Base-by-base conservation (phyloP, 1,139 yeast species). In the Suhomyces bokatorum region DNA sequence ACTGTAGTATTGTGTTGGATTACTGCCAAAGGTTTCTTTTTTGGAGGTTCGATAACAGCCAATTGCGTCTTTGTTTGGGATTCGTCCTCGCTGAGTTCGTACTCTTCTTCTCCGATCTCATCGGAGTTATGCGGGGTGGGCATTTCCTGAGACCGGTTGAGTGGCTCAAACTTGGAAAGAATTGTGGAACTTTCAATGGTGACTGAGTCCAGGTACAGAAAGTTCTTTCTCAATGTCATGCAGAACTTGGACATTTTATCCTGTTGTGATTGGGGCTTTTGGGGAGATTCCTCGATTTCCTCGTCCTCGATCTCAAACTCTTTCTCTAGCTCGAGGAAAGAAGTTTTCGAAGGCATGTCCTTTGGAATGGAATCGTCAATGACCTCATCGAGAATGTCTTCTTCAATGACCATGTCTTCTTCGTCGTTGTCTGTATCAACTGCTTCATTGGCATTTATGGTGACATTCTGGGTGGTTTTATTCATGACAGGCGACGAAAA, bases 221-320 rank as follows among this genome's bases (percentile, higher is more conserved):
- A 69, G 34, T 52, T 58, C 13, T 64, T 59, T 43, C 71, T 55
- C 44, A 69, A 59, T 8, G 60, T 42, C 39, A 50, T 47, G 20
- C 60, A 58, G 35, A 64, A 52, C n/a, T 39, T 45, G 3, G 48
- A 42, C 13, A 53, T 36, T 13, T 45, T 48, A 6, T 37, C 39
- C 9, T 13, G 13, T 11, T 41, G 47, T 2, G 39, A 20, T 34
- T 37, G 32, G 6, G 45, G 41, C 36, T 69, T 70, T 4, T 70
- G 60, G 3, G 78, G 78, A 2, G 77, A 72, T 47, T 73, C 78
- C 39, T 72, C 77, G 16, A 73, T 63, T 33, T 69, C 75, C 39
- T 69, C 75, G 28, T 68, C 73, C n/a, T 60, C 42, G 24, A 42
- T 32, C 20, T 40, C 39, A 32, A 44, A 35, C 16, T 37, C 44